Percentiles rank a stretch among this genome's conserved stretches.
phyloP scores from a whole-genome alignment of 73 alveolate genomes.

The Tetrahymena borealis region DNA sequence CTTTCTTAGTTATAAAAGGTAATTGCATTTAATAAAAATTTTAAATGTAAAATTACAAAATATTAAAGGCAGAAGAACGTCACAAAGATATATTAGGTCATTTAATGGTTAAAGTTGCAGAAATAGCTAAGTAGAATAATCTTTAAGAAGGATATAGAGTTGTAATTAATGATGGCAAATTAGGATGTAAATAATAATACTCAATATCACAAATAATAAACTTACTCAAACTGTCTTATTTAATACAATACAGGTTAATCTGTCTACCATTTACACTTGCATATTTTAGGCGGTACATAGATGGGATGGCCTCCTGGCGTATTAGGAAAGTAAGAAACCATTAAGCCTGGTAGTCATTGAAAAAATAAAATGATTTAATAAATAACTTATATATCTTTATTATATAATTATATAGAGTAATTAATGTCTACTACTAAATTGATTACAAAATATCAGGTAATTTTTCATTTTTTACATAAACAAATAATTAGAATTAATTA shows the following conservation, averaged over 20 bases:
- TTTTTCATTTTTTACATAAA: no score
- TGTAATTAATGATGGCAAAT: constrained; percentile 81
- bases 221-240: neutral
- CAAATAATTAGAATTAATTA: no score
- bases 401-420: neutral
- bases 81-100: constrained; percentile 77
- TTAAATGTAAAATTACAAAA: constrained; percentile 28
- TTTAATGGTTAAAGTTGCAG: constrained; percentile 62
- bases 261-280: constrained; percentile 81
- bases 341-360: neutral
- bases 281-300: constrained; percentile 74
- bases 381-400: neutral
- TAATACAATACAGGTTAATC: constrained; percentile 32
- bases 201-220: neutral
- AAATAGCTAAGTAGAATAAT: constrained; percentile 68
- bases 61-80: constrained; percentile 65
- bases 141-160: constrained; percentile 88
- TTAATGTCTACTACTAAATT: no score
- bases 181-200: constrained; percentile 51
- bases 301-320: constrained; percentile 5
- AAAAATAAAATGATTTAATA: neutral
- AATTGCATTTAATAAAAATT: neutral
- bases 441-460: no score
- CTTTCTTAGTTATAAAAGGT: constrained; percentile 19
- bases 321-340: neutral